Conservation (phyloP, 2,329 filamentous ascomycete species). For the Ceratocystis eucalypticola region DNA sequence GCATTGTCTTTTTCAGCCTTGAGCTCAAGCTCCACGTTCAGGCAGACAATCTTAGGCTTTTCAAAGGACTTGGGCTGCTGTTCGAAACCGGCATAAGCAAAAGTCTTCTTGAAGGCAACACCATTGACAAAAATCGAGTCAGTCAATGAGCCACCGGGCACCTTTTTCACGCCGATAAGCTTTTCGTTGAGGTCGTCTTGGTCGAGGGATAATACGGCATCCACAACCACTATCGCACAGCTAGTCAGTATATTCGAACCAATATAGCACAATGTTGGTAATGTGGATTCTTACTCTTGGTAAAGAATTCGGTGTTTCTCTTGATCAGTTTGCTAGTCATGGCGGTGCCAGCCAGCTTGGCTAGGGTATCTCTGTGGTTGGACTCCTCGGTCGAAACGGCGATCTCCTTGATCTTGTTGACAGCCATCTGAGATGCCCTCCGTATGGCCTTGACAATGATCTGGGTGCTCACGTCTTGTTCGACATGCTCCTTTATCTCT, state of each 20-base stretch:
- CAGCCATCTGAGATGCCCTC: conserved; percentile 75
- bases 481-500: conserved; percentile 89
- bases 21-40: conserved; percentile 95
- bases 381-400: conserved; percentile 70
- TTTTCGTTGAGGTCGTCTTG: conserved; percentile 97
- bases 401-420: conserved; percentile 99
- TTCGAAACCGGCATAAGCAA: conserved; percentile 97
- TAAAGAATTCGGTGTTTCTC: conserved; percentile 92
- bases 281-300: conserved; percentile 52
- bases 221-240: conserved; percentile 67
- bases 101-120: conserved; percentile 99
- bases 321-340: conserved; percentile 99
- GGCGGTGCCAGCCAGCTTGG: conserved; percentile 81
- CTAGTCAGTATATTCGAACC: conserved; percentile 5
- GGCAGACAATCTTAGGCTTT: conserved; percentile 88
- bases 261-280: neutral
- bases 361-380: conserved; percentile 74
- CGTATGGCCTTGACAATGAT: conserved; percentile 93
- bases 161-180: conserved; percentile 96
- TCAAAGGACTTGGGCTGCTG: conserved; percentile 94
- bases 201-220: conserved; percentile 87
- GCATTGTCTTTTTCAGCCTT: conserved; percentile 99
- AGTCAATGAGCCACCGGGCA: conserved; percentile 87
- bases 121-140: conserved; percentile 96
- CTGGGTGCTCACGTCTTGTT: conserved; percentile 93